Conservation (phyloP, 2,329 filamentous ascomycete species). For the Gremmenia infestans region DNA sequence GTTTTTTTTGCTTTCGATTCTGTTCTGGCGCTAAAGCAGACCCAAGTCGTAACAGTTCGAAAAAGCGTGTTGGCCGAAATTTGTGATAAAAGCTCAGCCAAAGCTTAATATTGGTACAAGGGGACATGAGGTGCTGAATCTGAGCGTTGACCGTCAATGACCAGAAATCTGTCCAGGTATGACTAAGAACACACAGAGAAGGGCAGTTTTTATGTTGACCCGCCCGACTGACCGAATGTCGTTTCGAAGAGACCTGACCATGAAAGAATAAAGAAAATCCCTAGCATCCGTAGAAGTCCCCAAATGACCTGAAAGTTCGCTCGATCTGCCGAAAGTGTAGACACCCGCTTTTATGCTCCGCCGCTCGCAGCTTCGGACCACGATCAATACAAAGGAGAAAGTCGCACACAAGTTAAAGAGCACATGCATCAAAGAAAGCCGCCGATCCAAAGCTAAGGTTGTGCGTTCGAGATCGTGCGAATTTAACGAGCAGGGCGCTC, state of each 20-base stretch:
- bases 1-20: slow-evolving; percentile 28
- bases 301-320: slow-evolving; percentile 26
- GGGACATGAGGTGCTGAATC: slow-evolving; percentile 31
- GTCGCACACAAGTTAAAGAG: slow-evolving; percentile 29
- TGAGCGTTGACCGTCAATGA: slow-evolving; percentile 29
- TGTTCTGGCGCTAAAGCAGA: slow-evolving; percentile 32
- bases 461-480: slow-evolving; percentile 30
- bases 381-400: slow-evolving; percentile 30
- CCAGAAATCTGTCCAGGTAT: slow-evolving; percentile 30
- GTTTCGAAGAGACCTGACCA: slow-evolving; percentile 29
- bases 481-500: slow-evolving; percentile 35
- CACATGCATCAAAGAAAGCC: slow-evolving; percentile 34
- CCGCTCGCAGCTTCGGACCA: slow-evolving; percentile 32
- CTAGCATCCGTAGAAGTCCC: slow-evolving; percentile 28
- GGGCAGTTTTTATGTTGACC: slow-evolving; percentile 27
- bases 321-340: slow-evolving; percentile 29
- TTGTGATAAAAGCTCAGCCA: slow-evolving; percentile 28
- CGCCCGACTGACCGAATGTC: slow-evolving; percentile 31
- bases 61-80: slow-evolving; percentile 28
- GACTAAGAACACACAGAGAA: slow-evolving; percentile 25
- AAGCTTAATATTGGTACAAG: slow-evolving; percentile 35
- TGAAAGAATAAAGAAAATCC: slow-evolving; percentile 32
- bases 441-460: slow-evolving; percentile 32
- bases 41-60: slow-evolving; percentile 29
- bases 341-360: slow-evolving; percentile 31